Evolutionary conservation across 2,329 filamentous ascomycete genomes (phyloP), one percentile per base, ranked within the genome.

Genomic region (Trichocomaceae sp.): DNA sequence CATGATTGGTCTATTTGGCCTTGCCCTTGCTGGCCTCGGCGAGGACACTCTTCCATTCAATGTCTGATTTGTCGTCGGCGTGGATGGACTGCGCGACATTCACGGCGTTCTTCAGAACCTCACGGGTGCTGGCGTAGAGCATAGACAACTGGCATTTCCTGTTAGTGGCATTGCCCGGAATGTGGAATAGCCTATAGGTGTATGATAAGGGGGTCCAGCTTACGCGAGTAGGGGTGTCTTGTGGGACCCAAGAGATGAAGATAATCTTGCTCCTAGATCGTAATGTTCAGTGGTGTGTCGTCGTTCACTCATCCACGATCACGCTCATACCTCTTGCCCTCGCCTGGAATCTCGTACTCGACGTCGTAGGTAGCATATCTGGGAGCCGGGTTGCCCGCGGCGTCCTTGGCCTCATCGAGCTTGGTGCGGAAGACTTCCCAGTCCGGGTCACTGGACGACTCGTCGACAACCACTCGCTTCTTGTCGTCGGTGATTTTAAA

Each of bases 331-430:
- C 75, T 68, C 65, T 75, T 75, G 62, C 75, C 76, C 64, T 78
- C 76, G 59, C 72, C 73, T 47, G 66, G 70, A 54, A 77, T 69
- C 55, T 77, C 75, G 59, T 73, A 78, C 60, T 77, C 73, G 51
- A 78, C 74, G 62, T 78, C 76, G 62, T 77, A 78, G 58, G 77
- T 72, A 23, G 75, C 76, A 60, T 77, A 78, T 59, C 76, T 72
- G 55, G 76, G 75, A 44, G 71, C 69, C 47, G 72, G 69, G 31
- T 72, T 72, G 52, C 74, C 76, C 48, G 67, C 69, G 59, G 62
- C 64, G 57, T 77, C 70, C 60, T 71, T 72, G 59, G 75, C 71
- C 19, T 62, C 63, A 20, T 69, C 64, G 52, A 78, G 72, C 64
- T 75, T 75, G 55, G 63, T 63, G 60, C 75, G 74, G 70, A 78